Conservation (phyloP, 2,329 filamentous ascomycete genomes). For the Cladosporium austrohemisphaericum region DNA sequence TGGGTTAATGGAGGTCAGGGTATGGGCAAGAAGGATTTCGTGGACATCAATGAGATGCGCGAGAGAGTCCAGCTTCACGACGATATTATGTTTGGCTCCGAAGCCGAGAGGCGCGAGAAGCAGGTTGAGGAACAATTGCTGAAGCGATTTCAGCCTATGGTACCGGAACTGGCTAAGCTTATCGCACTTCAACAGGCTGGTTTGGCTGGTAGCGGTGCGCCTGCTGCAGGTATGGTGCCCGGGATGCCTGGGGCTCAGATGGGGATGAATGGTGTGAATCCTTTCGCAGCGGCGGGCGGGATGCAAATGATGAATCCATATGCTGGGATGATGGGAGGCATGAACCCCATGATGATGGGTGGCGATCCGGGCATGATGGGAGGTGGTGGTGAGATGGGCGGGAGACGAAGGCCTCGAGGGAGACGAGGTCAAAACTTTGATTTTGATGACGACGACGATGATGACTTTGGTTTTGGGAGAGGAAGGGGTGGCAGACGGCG, state of each 20-base stretch:
- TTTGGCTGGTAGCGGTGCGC: conserved; percentile 3
- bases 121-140: conserved; percentile 24
- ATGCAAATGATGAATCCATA: background rate
- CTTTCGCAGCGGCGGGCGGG: no score
- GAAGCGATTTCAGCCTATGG: conserved; percentile 24
- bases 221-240: conserved; percentile 5
- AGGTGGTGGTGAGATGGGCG: conserved; percentile 15
- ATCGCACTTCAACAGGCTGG: conserved; percentile 13
- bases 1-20: background rate
- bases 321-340: conserved; percentile 9
- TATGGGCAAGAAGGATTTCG: background rate
- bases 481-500: conserved; percentile 6
- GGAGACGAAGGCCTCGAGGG: conserved; percentile 1
- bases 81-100: conserved; percentile 25
- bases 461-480: conserved; percentile 11
- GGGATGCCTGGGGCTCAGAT: background rate
- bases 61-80: conserved; percentile 18
- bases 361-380: conserved; percentile 15
- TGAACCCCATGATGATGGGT: conserved; percentile 16
- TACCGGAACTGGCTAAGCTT: conserved; percentile 25
- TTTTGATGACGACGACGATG: conserved; percentile 18
- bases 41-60: conserved; percentile 3
- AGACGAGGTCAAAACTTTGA: conserved; percentile 4
- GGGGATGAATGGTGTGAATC: conserved; percentile 1
- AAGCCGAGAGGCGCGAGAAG: conserved; percentile 24